These are phyloP conservation scores for Penicillium coprophilum DNA, from an alignment of 495 filamentous ascomycete genomes.

Conservation along the genomic window DNA sequence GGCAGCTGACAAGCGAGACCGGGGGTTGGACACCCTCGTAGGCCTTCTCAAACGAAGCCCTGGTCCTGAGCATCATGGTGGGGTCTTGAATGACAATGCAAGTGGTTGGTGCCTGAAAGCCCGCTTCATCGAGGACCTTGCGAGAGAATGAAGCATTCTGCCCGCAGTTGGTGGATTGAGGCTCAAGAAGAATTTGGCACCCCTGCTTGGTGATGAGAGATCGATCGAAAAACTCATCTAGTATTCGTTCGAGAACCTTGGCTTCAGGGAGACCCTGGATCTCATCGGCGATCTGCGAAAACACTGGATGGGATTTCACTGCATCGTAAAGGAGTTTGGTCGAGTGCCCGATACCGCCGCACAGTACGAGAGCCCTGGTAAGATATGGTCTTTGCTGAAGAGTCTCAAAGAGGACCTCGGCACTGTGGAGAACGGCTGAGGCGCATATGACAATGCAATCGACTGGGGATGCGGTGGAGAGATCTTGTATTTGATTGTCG, in stretches of 20 bases:
- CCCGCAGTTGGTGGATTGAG: conserved; percentile 40
- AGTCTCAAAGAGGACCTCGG: conserved; percentile 21
- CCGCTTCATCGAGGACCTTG: conserved; percentile 27
- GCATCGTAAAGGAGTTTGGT: conserved; percentile 36
- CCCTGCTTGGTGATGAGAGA: conserved; percentile 15
- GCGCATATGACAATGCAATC: conserved; percentile 36
- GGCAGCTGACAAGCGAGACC: conserved; percentile 32
- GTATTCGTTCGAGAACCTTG: conserved; percentile 30
- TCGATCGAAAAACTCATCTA: conserved; percentile 26
- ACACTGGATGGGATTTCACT: conserved; percentile 26
- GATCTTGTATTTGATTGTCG: conserved; percentile 16
- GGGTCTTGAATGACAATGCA: conserved; percentile 40
- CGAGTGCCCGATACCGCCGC: conserved; percentile 41
- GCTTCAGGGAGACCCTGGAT: conserved; percentile 33
- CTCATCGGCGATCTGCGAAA: conserved; percentile 15
- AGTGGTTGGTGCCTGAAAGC: conserved; percentile 13
- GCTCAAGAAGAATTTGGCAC: conserved; percentile 34
- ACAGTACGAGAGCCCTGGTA: conserved; percentile 34
- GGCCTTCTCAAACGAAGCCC: conserved; percentile 34
- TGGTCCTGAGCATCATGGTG: conserved; percentile 38
- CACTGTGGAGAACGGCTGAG: conserved; percentile 24
- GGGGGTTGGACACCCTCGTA: conserved; percentile 18
- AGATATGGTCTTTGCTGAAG: conserved; percentile 20
- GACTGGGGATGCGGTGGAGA: conserved; percentile 7
- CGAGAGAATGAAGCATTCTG: conserved; percentile 31